Conservation (phyloP, 2,329 filamentous ascomycete species). For the Paracoccidioides lutzii region DNA sequence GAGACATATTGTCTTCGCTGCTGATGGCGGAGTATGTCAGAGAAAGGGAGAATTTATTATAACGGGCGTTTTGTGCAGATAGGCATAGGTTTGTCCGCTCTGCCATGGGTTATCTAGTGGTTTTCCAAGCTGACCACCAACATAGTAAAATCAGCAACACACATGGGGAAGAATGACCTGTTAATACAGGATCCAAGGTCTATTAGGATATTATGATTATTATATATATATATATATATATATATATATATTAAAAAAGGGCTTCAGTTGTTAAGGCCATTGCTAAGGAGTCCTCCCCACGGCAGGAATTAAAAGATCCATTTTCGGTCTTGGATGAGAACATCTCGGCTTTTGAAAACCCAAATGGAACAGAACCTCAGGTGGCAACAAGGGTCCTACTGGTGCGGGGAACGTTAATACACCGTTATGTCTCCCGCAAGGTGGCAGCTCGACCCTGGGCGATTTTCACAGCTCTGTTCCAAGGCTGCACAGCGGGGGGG, state of each 20-base stretch:
- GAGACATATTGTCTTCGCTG: background rate
- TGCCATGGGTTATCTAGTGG: background rate
- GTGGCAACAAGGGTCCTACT: background rate
- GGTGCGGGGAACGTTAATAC: background rate
- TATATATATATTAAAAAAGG: too few relatives aligned
- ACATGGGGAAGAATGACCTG: background rate
- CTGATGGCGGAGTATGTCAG: background rate
- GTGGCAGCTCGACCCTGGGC: background rate
- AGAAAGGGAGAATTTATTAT: background rate
- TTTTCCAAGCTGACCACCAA: background rate
- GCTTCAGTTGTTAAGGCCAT: background rate
- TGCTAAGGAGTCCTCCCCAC: background rate
- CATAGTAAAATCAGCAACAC: background rate
- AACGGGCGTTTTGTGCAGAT: background rate
- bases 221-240: background rate
- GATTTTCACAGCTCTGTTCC: background rate
- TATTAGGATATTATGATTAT: background rate
- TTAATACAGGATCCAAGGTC: background rate
- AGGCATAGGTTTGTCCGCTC: background rate
- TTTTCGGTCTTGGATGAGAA: background rate
- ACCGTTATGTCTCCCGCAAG: background rate
- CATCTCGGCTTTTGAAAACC: background rate
- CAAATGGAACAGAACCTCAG: background rate
- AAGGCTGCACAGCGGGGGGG: background rate
- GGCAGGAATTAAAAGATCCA: background rate